phyloP scores from a whole-genome alignment of 306 rosid genomes.

The Ormosia semicastrata region DNA sequence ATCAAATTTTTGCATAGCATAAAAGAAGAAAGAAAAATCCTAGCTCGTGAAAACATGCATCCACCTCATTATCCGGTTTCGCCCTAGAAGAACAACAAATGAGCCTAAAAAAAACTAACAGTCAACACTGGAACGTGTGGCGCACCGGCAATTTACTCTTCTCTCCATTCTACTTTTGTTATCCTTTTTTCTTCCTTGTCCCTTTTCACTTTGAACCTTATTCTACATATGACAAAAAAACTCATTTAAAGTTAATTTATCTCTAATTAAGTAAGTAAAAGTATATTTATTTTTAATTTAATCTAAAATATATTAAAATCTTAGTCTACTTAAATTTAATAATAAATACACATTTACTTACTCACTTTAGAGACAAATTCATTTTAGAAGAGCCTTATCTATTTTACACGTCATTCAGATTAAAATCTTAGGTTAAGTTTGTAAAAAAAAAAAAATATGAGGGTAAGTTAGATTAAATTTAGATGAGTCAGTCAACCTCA shows the following conservation, averaged over 20 bases:
- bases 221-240: too few species aligned
- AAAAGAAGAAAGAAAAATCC: background rate
- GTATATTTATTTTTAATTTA: too few species aligned
- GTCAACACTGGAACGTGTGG: conserved; percentile 29
- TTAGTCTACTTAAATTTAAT: too few species aligned
- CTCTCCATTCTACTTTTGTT: background rate
- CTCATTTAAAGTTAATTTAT: too few species aligned
- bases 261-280: too few species aligned
- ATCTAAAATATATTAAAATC: too few species aligned
- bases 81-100: conserved; percentile 3
- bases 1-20: background rate
- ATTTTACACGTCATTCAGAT: background rate
- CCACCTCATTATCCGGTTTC: conserved; percentile 8
- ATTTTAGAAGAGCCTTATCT: too few species aligned
- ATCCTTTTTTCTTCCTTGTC: background rate
- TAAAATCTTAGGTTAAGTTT: background rate
- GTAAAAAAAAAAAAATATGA: too few species aligned
- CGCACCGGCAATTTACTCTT: background rate
- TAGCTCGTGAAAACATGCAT: background rate
- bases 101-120: conserved; percentile 23
- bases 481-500: background rate
- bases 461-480: background rate
- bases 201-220: background rate
- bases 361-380: too few species aligned
- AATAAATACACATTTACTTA: too few species aligned